phyloP scores from a whole-genome alignment of 495 filamentous ascomycete species.

The Acidomyces sp. region DNA sequence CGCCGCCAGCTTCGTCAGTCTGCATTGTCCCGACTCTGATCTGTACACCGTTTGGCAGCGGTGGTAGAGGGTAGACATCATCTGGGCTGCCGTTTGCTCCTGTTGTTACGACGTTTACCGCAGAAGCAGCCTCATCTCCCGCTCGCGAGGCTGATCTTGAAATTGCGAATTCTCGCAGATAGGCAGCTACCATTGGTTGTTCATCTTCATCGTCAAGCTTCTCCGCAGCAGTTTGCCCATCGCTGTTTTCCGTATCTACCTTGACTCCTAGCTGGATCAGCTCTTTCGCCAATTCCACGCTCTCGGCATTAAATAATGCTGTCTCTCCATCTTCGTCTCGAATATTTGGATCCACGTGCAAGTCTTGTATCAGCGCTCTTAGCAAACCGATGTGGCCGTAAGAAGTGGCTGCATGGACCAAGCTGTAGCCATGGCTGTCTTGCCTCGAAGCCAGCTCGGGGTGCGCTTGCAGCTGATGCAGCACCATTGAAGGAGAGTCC shows the following conservation, averaged over 20 bases:
- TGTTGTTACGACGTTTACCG: constrained; percentile 1
- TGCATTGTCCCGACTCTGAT: constrained; percentile 28
- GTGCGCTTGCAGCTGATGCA: constrained; percentile 22
- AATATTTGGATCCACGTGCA: constrained; percentile 64
- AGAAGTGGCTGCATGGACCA: constrained; percentile 82
- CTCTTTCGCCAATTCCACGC: constrained; percentile 58
- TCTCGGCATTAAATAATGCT: constrained; percentile 74
- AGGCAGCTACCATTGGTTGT: constrained; percentile 22
- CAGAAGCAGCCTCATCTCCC: constrained; percentile 5
- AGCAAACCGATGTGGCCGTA: constrained; percentile 78
- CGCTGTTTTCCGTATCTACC: constrained; percentile 24
- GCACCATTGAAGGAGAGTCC: constrained; percentile 23
- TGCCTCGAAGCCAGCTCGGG: constrained; percentile 25
- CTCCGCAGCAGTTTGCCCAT: constrained; percentile 32
- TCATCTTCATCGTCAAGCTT: constrained; percentile 36
- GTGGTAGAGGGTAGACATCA: constrained; percentile 26
- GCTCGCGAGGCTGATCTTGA: not conserved
- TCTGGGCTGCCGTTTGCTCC: constrained; percentile 3
- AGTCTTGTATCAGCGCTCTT: constrained; percentile 60
- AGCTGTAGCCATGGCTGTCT: constrained; percentile 50
- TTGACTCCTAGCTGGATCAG: constrained; percentile 72
- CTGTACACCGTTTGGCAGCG: constrained; percentile 26
- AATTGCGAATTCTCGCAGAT: constrained; percentile 12
- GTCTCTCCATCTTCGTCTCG: constrained; percentile 84
- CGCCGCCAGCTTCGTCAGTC: constrained; percentile 23